Base-by-base conservation (phyloP, 768 basidiomycete species). In the Termitomyces heimii region DNA sequence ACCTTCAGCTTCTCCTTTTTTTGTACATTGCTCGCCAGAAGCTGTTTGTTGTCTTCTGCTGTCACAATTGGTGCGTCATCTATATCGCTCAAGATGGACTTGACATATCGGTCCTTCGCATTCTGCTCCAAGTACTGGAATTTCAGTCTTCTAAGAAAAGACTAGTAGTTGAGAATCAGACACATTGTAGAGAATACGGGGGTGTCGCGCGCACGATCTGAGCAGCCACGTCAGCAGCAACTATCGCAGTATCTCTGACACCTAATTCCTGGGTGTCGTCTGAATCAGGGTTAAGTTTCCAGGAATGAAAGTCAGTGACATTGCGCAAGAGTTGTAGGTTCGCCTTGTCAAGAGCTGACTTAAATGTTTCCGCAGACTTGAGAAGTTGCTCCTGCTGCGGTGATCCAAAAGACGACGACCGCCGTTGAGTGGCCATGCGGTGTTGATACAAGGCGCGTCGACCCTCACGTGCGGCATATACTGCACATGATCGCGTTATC, bases 81-180 rank as follows among this genome's bases (percentile, higher is more conserved):
- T 54, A 83, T 84, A 60, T 94, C 88, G 66, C 86, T 90, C 49
- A 93, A 87, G 63, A 95, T 93, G 0, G 84, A 85, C 68, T 88
- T 88, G 63, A 94, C 79, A 65, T 94, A 95, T 70, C 88, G 86
- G 64, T 92, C 84, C 67, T 95, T 96, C 3, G 94, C 90, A 62
- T 93, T 90, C 68, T 93, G 90, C 65, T 96, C 92, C 18, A 94
- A 74, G 66, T 92, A 94, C 61, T 90, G 88, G 65, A 92, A 93
- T 70, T 95, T 95, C 28, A 94, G 82, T 64, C 90, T 90, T 24
- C 86, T 79, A 20, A 93, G 74, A 63, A 85, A 89, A 7, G 84
- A 75, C 89, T 90, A 37, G n/a, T 16, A 51, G 26, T 22, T 34
- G 2, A 4, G 13, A 3, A 16, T 44, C 20, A 63, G 31, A 22